phyloP scores from a whole-genome alignment of 2,329 filamentous ascomycete species.

The Aspergillus brasiliensis region DNA sequence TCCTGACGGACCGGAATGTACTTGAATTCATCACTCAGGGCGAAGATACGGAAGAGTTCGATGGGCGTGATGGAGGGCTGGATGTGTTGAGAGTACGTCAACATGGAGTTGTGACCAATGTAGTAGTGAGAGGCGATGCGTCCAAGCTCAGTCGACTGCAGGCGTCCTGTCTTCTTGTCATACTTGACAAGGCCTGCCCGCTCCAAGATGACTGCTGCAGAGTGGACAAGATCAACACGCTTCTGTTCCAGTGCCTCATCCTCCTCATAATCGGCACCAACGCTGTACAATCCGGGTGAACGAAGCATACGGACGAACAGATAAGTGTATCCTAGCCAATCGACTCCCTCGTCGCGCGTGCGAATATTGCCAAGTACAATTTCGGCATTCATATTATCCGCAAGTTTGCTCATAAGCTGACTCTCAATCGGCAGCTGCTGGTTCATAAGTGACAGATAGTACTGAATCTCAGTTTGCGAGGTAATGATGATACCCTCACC shows the following conservation, averaged over 20 bases:
- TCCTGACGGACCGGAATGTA: constrained; percentile 98
- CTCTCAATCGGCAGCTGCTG: constrained; percentile 97
- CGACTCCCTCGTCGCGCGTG: constrained; percentile 91
- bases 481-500: constrained; percentile 99
- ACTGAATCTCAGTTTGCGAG: constrained; percentile 90
- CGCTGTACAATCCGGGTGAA: constrained; percentile 91
- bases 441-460: constrained; percentile 94
- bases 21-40: constrained; percentile 96
- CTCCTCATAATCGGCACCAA: constrained; percentile 92
- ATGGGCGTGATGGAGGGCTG: constrained; percentile 91
- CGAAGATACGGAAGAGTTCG: constrained; percentile 94
- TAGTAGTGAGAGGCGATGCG: constrained; percentile 98
- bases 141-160: constrained; percentile 91
- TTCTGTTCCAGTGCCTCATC: constrained; percentile 92
- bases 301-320: constrained; percentile 97
- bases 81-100: constrained; percentile 93
- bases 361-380: constrained; percentile 92
- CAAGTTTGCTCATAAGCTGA: constrained; percentile 88
- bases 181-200: constrained; percentile 91
- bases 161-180: constrained; percentile 84
- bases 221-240: constrained; percentile 95
- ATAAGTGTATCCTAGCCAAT: constrained; percentile 98
- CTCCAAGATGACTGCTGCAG: constrained; percentile 82
- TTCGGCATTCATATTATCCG: constrained; percentile 95
- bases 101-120: constrained; percentile 94